Percentiles rank a stretch among this genome's conserved stretches.
phyloP scores from a whole-genome alignment of 805 yeast species.

The Yarrowia sp. region DNA sequence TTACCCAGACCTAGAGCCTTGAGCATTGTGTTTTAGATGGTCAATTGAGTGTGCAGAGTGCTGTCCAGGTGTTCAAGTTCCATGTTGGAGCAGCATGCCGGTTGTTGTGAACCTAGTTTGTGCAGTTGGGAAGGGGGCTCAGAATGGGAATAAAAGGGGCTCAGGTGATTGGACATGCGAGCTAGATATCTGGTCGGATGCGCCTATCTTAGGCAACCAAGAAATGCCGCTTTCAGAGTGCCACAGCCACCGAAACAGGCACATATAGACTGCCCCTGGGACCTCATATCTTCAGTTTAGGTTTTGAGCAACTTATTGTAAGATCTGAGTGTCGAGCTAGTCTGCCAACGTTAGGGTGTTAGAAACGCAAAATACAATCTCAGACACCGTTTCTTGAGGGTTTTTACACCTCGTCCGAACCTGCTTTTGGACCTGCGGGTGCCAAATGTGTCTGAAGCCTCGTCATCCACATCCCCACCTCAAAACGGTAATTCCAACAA shows the following conservation, averaged over 20 bases:
- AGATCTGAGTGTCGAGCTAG: background rate
- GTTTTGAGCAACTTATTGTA: slow-evolving; percentile 2
- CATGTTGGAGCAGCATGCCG: background rate
- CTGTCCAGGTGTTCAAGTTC: background rate
- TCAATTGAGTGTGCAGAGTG: background rate
- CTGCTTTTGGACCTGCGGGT: background rate
- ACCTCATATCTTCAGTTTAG: background rate
- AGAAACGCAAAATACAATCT: background rate
- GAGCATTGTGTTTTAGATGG: slow-evolving; percentile 24
- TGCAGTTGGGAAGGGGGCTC: slow-evolving; percentile 7
- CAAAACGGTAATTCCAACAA: slow-evolving; percentile 4
- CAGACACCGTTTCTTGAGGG: background rate
- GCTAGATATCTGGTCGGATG: background rate
- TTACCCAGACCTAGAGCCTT: slow-evolving; percentile 29
- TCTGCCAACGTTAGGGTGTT: background rate
- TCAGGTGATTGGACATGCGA: background rate
- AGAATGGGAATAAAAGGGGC: background rate
- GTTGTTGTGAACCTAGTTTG: slow-evolving; percentile 5
- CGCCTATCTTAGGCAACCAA: background rate
- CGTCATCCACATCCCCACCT: slow-evolving; percentile 3
- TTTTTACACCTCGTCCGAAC: background rate
- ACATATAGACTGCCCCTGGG: background rate
- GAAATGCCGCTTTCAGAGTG: background rate
- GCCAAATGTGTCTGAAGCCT: no score
- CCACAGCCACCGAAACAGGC: background rate